These are phyloP conservation scores for Talaromyces sp. DNA, from an alignment of 2,329 filamentous ascomycete species.

Conservation along the genomic window DNA sequence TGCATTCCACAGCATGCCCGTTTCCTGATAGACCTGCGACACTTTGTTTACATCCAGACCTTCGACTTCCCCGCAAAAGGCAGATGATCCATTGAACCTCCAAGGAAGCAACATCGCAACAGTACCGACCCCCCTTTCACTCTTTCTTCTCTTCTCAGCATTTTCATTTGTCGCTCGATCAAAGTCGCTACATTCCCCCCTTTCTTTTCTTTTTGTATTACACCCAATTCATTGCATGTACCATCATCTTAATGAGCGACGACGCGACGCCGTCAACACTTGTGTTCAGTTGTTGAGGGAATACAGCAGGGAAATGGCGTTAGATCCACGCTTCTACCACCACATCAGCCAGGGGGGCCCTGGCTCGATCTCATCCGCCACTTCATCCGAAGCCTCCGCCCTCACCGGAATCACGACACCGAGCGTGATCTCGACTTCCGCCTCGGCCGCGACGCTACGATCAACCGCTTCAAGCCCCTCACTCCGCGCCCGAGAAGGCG, in stretches of 20 bases:
- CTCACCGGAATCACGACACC: conserved; percentile 41
- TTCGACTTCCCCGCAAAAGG: conserved; percentile 5
- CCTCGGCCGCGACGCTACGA: conserved; percentile 38
- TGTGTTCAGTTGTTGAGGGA: conserved; percentile 44
- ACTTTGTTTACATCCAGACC: conserved; percentile 5
- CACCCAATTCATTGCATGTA: conserved; percentile 43
- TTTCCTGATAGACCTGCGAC: background rate
- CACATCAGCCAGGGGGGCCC: conserved; percentile 34
- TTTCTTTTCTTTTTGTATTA: conserved; percentile 17
- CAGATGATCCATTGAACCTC: conserved; percentile 8
- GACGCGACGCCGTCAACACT: conserved; percentile 43
- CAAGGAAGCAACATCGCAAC: conserved; percentile 13
- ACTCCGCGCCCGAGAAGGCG: conserved; percentile 71
- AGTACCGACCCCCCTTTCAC: conserved; percentile 20
- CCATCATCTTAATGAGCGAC: conserved; percentile 40
- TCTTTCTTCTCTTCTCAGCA: conserved; percentile 6
- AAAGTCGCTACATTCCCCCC: background rate
- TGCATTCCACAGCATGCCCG: conserved; percentile 24
- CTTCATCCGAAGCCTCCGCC: conserved; percentile 36
- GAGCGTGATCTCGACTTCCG: conserved; percentile 39
- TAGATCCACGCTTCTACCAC: conserved; percentile 45
- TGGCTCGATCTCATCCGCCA: conserved; percentile 39
- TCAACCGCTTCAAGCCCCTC: conserved; percentile 80
- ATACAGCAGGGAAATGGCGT: conserved; percentile 42
- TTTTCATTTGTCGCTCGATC: conserved; percentile 1